Evolutionary conservation across 1,284 basidiomycete genomes (phyloP).

Genomic region (Ganoderma resinaceum): DNA sequence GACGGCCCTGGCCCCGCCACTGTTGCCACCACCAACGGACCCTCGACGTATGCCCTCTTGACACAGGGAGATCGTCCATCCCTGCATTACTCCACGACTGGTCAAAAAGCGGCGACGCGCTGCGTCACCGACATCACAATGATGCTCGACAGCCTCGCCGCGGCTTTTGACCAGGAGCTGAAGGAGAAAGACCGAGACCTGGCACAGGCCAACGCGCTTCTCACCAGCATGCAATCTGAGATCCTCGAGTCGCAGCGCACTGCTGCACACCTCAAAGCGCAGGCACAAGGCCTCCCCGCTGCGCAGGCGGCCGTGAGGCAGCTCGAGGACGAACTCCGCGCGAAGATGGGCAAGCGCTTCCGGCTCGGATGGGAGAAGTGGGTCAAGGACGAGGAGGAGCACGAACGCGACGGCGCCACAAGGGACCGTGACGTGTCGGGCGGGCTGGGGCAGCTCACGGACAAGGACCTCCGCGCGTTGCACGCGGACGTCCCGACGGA

Average conservation of each 20-base stretch:
- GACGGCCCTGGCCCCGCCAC: slow-evolving; percentile 55
- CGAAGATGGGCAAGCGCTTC: slow-evolving; percentile 83
- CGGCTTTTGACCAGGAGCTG: slow-evolving; percentile 94
- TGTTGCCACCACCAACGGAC: slow-evolving; percentile 42
- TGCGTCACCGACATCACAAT: slow-evolving; percentile 86
- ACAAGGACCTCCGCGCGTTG: slow-evolving; percentile 63
- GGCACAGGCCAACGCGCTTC: slow-evolving; percentile 87
- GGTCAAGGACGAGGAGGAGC: slow-evolving; percentile 83
- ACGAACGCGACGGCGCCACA: slow-evolving; percentile 64
- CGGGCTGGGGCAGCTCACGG: slow-evolving; percentile 68
- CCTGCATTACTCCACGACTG: slow-evolving; percentile 88
- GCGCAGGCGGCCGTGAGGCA: slow-evolving; percentile 66
- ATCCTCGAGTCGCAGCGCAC: slow-evolving; percentile 88
- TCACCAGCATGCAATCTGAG: slow-evolving; percentile 91
- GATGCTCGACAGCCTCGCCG: slow-evolving; percentile 89
- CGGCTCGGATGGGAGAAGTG: slow-evolving; percentile 92
- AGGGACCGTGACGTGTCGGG: slow-evolving; percentile 61
- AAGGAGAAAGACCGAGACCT: slow-evolving; percentile 93
- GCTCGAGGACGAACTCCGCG: slow-evolving; percentile 72
- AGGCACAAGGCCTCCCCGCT: slow-evolving; percentile 74
- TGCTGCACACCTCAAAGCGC: slow-evolving; percentile 73
- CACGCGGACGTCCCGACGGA: slow-evolving; percentile 64
- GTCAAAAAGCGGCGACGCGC: slow-evolving; percentile 86
- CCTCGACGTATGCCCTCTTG: slow-evolving; percentile 24
- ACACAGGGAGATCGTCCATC: slow-evolving; percentile 59